Evolutionary conservation across 1,284 basidiomycete genomes (phyloP).

Genomic region (Chalciporus sp.): DNA sequence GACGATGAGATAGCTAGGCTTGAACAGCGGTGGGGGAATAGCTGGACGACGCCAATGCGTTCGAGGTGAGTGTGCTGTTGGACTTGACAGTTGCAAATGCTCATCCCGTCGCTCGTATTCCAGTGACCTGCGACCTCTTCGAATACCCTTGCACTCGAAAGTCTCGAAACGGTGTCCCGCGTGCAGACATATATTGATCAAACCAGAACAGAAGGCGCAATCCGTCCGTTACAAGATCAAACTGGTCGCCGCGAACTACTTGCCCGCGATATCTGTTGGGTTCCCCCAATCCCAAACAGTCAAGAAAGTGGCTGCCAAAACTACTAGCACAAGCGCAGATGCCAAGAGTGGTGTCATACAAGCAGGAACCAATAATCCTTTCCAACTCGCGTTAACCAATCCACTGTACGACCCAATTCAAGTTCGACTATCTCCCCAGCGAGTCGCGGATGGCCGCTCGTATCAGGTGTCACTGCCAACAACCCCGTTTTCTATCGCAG

Average conservation of each 20-base stretch:
- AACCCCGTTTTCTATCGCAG: conserved; percentile 76
- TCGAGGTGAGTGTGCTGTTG: conserved; percentile 49
- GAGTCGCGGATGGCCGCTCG: conserved; percentile 42
- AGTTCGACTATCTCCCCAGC: conserved; percentile 77
- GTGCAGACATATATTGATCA: conserved; percentile 96
- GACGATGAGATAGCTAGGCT: conserved; percentile 68
- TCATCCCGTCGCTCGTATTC: conserved; percentile 8
- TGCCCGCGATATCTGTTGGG: conserved; percentile 83
- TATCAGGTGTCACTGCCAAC: conserved; percentile 80
- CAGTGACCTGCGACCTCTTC: conserved; percentile 82
- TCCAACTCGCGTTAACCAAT: conserved; percentile 89
- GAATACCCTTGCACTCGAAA: conserved; percentile 92
- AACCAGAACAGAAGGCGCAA: conserved; percentile 95
- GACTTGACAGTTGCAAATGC: neutral
- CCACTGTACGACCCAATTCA: conserved; percentile 94
- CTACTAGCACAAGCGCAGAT: conserved; percentile 44
- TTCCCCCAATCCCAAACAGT: conserved; percentile 58
- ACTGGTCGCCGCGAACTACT: conserved; percentile 90
- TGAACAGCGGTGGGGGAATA: conserved; percentile 80
- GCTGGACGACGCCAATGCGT: conserved; percentile 73
- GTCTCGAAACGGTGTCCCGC: conserved; percentile 92
- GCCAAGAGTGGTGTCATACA: conserved; percentile 51
- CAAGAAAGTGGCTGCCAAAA: conserved; percentile 50
- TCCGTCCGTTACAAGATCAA: conserved; percentile 97
- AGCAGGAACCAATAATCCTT: conserved; percentile 80